Percentiles rank a stretch among this genome's conserved stretches.
Evolutionary conservation across 2,329 filamentous ascomycete genomes (phyloP).

Genomic region (Gliomastix tumulicola): DNA sequence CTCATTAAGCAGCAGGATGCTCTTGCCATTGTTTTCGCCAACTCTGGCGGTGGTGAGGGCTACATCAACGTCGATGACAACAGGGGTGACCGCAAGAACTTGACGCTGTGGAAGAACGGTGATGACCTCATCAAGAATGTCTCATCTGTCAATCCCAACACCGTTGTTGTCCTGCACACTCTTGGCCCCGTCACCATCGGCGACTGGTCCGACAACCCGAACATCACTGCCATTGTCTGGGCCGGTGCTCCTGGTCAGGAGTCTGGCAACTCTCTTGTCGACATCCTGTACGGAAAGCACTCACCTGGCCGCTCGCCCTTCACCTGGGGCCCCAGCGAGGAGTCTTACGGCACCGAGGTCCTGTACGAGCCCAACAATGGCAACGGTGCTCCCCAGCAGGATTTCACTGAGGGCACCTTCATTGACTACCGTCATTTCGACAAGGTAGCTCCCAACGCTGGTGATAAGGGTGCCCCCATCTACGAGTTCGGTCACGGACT

Average conservation of each 20-base stretch:
- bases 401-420: constrained; percentile 72
- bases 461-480: constrained; percentile 45
- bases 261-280: constrained; percentile 69
- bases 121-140: constrained; percentile 79
- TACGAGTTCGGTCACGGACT: constrained; percentile 80
- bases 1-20: constrained; percentile 57
- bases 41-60: constrained; percentile 79
- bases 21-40: constrained; percentile 81
- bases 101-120: constrained; percentile 81
- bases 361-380: constrained; percentile 64
- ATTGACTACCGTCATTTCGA: constrained; percentile 70
- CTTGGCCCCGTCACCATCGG: constrained; percentile 72
- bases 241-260: constrained; percentile 79
- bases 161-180: constrained; percentile 85
- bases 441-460: constrained; percentile 31
- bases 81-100: constrained; percentile 81
- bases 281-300: constrained; percentile 75
- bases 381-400: constrained; percentile 56
- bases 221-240: constrained; percentile 79
- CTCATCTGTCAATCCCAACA: constrained; percentile 73
- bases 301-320: constrained; percentile 78
- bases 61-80: constrained; percentile 81
- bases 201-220: constrained; percentile 67
- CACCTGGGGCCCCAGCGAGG: constrained; percentile 63
- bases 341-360: constrained; percentile 64